phyloP scores from a whole-genome alignment of 176 grass and related monocot species.

The Carex kokanica region DNA sequence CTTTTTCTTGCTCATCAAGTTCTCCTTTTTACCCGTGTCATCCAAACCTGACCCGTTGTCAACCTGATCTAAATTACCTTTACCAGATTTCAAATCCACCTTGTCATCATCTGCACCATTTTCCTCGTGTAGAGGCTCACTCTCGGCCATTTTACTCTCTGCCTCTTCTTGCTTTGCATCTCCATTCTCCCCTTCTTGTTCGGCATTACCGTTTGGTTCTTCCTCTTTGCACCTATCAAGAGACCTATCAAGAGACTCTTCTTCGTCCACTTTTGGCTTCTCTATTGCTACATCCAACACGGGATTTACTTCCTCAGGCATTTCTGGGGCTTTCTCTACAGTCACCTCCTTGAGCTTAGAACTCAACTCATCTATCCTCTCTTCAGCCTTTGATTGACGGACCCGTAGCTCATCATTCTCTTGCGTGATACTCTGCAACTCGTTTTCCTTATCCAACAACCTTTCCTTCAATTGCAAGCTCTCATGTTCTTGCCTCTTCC shows the following conservation, averaged over 20 bases:
- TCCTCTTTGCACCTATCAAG: constrained; percentile 35
- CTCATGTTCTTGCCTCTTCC: constrained; percentile 48
- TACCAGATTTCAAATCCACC: constrained; percentile 45
- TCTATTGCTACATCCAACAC: constrained; percentile 25
- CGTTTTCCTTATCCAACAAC: constrained; percentile 90
- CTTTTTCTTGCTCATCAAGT: constrained; percentile 57
- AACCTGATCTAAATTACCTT: constrained; percentile 32
- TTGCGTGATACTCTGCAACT: constrained; percentile 78
- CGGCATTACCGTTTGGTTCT: constrained; percentile 31
- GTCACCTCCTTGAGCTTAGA: constrained; percentile 58
- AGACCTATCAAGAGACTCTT: constrained; percentile 20
- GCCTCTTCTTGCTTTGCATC: constrained; percentile 25
- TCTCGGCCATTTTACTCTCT: constrained; percentile 31
- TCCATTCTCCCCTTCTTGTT: constrained; percentile 37
- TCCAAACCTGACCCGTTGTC: constrained; percentile 33
- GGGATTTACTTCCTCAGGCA: constrained; percentile 41
- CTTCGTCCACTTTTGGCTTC: constrained; percentile 21
- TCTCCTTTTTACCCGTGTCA: constrained; percentile 37
- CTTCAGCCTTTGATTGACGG: constrained; percentile 45
- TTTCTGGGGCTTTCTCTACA: constrained; percentile 46
- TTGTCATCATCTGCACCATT: constrained; percentile 49
- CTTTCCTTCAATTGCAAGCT: constrained; percentile 71
- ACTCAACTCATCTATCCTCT: constrained; percentile 72
- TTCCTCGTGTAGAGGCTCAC: constrained; percentile 35
- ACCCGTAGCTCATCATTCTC: constrained; percentile 83